Evolutionary conservation across 2,329 filamentous ascomycete genomes (phyloP).

Genomic region (Xylariales sp.): DNA sequence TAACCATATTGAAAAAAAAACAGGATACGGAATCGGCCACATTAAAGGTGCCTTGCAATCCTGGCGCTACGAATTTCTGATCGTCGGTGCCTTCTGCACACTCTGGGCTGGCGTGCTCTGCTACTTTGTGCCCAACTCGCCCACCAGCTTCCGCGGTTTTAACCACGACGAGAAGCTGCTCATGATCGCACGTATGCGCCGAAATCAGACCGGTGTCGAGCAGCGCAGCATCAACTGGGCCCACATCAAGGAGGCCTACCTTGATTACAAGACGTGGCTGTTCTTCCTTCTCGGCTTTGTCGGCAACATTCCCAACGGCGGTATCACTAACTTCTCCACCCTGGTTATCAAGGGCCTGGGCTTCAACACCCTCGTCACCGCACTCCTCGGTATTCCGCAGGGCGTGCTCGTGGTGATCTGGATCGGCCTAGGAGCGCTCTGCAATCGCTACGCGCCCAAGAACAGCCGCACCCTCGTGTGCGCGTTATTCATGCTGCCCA

Average conservation of each 20-base stretch:
- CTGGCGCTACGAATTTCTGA: constrained; percentile 66
- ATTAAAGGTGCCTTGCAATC: constrained; percentile 51
- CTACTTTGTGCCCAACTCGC: constrained; percentile 53
- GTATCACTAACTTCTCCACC: constrained; percentile 55
- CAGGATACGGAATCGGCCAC: constrained; percentile 55
- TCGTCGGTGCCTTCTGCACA: constrained; percentile 54
- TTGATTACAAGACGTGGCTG: constrained; percentile 55
- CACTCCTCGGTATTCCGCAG: constrained; percentile 33
- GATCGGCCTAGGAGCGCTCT: constrained; percentile 36
- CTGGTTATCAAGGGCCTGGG: constrained; percentile 58
- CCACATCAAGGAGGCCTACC: constrained; percentile 52
- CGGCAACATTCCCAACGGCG: constrained; percentile 52
- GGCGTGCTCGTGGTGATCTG: constrained; percentile 31
- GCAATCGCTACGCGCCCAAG: constrained; percentile 32
- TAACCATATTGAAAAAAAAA: not conserved
- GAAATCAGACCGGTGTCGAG: constrained; percentile 56
- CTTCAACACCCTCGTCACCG: constrained; percentile 35
- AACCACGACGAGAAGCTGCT: constrained; percentile 45
- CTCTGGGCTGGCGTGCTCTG: constrained; percentile 56
- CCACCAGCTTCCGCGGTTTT: constrained; percentile 48
- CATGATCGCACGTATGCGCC: constrained; percentile 48
- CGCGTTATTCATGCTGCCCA: constrained; percentile 53
- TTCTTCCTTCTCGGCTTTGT: constrained; percentile 51
- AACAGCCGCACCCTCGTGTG: constrained; percentile 50
- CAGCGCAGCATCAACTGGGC: constrained; percentile 50